Evolutionary conservation across 495 filamentous ascomycete genomes (phyloP).

Genomic region (Penicillium subrubescens): DNA sequence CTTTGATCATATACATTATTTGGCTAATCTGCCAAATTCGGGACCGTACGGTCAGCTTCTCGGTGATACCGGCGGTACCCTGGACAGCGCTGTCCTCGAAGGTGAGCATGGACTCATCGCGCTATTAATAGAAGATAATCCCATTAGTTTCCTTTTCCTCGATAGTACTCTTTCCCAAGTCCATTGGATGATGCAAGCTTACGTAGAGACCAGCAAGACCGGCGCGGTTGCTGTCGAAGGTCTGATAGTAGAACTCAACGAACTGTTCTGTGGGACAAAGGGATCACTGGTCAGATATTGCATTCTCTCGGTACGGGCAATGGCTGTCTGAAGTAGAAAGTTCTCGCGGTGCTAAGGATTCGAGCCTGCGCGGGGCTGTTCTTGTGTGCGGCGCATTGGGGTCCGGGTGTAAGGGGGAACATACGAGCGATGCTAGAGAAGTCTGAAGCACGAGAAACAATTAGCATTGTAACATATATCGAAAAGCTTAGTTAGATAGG

Average conservation of each 20-base stretch:
- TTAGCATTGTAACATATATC: constrained; percentile 21
- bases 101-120: constrained; percentile 86
- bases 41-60: constrained; percentile 72
- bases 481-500: neutral
- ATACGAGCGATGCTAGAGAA: constrained; percentile 58
- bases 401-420: constrained; percentile 26
- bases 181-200: constrained; percentile 19
- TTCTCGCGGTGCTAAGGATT: neutral
- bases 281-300: constrained; percentile 20
- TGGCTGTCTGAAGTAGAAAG: neutral
- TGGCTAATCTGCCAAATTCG: neutral
- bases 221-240: constrained; percentile 70
- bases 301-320: neutral
- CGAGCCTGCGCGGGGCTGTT: constrained; percentile 8
- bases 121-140: constrained; percentile 49
- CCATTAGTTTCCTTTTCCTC: neutral
- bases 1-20: neutral
- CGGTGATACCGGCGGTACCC: constrained; percentile 64
- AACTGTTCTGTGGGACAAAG: constrained; percentile 66
- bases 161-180: neutral
- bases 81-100: constrained; percentile 69
- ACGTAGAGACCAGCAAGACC: constrained; percentile 77
- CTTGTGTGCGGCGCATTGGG: constrained; percentile 11
- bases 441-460: constrained; percentile 36
- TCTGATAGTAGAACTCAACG: constrained; percentile 83